phyloP scores from a whole-genome alignment of 179 eudicot species.

The Spinacia oleracea region DNA sequence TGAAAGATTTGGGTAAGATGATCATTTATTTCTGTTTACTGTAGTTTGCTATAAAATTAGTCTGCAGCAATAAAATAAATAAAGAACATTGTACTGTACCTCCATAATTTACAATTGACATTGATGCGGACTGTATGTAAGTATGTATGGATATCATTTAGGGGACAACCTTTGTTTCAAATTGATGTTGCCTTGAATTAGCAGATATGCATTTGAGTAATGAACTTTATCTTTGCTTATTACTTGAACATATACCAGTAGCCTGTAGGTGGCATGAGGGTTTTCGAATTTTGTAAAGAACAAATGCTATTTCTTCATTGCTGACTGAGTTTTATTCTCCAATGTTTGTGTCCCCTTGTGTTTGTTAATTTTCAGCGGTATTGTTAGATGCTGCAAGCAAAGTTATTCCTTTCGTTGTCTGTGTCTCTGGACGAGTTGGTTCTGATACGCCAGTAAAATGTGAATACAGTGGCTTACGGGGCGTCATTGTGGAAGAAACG shows the following conservation, averaged over 20 bases:
- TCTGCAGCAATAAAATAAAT: too few relatives aligned
- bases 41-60: too few relatives aligned
- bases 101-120: not conserved
- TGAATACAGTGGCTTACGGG: constrained; percentile 83
- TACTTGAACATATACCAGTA: not conserved
- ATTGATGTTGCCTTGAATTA: too few relatives aligned
- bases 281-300: not conserved
- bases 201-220: not conserved
- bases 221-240: not conserved
- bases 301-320: not conserved
- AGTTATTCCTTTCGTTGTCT: constrained; percentile 77
- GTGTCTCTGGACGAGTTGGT: constrained; percentile 89
- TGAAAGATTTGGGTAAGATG: constrained; percentile 80
- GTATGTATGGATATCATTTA: too few relatives aligned
- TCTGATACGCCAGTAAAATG: constrained; percentile 82
- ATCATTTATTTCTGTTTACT: not conserved
- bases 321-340: not conserved
- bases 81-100: not conserved
- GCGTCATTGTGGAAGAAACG: constrained; percentile 92
- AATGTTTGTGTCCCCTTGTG: constrained; percentile 6
- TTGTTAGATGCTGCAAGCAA: constrained; percentile 77
- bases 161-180: not conserved
- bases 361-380: constrained; percentile 51
- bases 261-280: not conserved
- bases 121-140: too few relatives aligned